Conservation (phyloP, 768 basidiomycete genomes). For the Tricholomella constricta region DNA sequence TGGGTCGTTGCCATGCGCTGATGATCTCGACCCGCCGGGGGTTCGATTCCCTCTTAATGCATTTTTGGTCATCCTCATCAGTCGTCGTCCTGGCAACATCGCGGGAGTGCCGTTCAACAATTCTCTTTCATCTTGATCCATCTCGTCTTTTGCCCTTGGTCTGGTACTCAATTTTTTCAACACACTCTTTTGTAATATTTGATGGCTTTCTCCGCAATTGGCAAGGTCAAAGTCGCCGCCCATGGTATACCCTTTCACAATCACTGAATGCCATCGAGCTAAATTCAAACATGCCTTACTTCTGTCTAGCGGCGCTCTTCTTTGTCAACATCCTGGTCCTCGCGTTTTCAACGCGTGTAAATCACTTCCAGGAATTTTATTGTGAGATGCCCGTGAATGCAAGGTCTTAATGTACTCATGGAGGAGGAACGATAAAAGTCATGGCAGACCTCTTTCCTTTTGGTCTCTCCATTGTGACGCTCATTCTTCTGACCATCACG, state of each 20-base stretch:
- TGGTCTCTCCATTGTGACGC: conserved; percentile 54
- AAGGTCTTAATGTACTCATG: background rate
- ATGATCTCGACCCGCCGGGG: conserved; percentile 74
- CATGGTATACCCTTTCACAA: conserved; percentile 11
- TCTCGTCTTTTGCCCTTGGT: background rate
- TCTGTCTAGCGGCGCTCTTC: conserved; percentile 40
- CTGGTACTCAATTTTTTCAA: background rate
- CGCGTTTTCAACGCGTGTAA: conserved; percentile 54
- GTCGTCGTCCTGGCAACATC: conserved; percentile 8
- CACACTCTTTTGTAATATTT: conserved; percentile 5
- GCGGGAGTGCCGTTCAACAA: background rate
- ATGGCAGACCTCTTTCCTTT: conserved; percentile 64
- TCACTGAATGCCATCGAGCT: background rate
- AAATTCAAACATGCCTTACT: background rate
- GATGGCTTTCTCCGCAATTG: conserved; percentile 18
- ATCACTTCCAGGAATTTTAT: conserved; percentile 60
- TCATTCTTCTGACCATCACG: conserved; percentile 45
- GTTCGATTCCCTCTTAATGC: conserved; percentile 89
- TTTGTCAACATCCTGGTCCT: conserved; percentile 52
- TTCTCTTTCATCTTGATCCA: background rate
- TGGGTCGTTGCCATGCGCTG: conserved; percentile 19
- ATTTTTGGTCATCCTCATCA: conserved; percentile 18
- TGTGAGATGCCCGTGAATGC: conserved; percentile 37
- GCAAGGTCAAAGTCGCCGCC: conserved; percentile 13
- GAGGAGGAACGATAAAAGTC: conserved; percentile 32